phyloP scores from a whole-genome alignment of 805 yeast genomes.

The Cyberlindnera bimundalis region DNA sequence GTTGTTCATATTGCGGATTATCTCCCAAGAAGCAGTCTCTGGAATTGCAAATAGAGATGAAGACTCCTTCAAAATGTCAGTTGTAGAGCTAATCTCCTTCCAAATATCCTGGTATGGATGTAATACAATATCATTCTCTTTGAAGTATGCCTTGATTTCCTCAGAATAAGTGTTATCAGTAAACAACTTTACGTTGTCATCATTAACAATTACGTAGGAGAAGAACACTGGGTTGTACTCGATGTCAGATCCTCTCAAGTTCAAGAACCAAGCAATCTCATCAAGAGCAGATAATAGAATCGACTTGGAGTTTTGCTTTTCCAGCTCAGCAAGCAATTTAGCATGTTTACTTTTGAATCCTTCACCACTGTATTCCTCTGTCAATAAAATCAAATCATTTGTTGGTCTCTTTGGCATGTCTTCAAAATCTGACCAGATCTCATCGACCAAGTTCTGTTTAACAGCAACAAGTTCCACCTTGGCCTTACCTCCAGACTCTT shows the following conservation, averaged over 20 bases:
- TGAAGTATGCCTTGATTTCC: conserved; percentile 38
- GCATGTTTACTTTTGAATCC: conserved; percentile 52
- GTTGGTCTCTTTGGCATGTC: conserved; percentile 54
- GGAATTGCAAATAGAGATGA: conserved; percentile 46
- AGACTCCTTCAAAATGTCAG: conserved; percentile 21
- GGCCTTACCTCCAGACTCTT: conserved; percentile 27
- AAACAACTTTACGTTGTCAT: conserved; percentile 46
- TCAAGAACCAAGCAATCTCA: conserved; percentile 89
- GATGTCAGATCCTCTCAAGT: conserved; percentile 80
- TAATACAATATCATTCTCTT: conserved; percentile 43
- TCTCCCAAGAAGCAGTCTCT: conserved; percentile 63
- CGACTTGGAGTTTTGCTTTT: conserved; percentile 35
- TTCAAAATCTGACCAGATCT: conserved; percentile 69
- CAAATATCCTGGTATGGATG: conserved; percentile 58
- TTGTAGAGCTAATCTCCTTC: conserved; percentile 41
- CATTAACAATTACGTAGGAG: conserved; percentile 50
- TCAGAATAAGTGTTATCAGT: conserved; percentile 43
- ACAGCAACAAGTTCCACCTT: conserved; percentile 48
- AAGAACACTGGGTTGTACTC: conserved; percentile 86
- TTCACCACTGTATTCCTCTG: conserved; percentile 61
- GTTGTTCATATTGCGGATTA: conserved; percentile 48
- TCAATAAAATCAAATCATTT: conserved; percentile 48
- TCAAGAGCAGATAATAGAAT: conserved; percentile 73
- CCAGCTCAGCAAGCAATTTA: conserved; percentile 39
- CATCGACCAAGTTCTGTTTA: conserved; percentile 66